A percentile compares a stretch with the other conserved stretches of the same genome.
Conservation (phyloP, 148 eudicot species). For the Dianthus caryophyllus region DNA sequence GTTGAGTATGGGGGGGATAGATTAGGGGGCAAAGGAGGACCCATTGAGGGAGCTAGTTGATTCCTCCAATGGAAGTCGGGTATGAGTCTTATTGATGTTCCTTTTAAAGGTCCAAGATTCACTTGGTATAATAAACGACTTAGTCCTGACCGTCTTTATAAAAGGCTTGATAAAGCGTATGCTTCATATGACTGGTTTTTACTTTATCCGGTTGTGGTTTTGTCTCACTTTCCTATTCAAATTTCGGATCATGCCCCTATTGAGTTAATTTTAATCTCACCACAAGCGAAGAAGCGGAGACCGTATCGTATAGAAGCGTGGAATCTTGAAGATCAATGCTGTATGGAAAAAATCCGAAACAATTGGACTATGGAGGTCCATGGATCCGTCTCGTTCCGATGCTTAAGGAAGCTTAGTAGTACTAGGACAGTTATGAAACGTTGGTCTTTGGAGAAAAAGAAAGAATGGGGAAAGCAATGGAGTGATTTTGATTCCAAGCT, state of each 20-base stretch:
- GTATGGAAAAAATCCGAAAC: neutral
- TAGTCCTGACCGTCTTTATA: neutral
- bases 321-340: neutral
- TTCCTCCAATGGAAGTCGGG: neutral
- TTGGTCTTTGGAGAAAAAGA: too few relatives aligned
- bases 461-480: too few relatives aligned
- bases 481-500: too few relatives aligned
- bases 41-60: neutral
- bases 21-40: neutral
- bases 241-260: neutral
- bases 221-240: neutral
- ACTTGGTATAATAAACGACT: neutral
- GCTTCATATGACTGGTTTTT: neutral
- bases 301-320: neutral
- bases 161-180: neutral
- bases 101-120: neutral
- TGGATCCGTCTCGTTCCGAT: neutral
- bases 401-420: too few relatives aligned
- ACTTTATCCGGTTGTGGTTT: neutral
- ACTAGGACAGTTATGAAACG: too few relatives aligned
- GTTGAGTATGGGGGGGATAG: neutral
- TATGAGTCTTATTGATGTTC: neutral
- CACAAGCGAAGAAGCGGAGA: neutral
- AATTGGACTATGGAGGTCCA: neutral
- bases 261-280: neutral